These are phyloP conservation scores for Onygena corvina DNA, from an alignment of 2,329 filamentous ascomycete genomes.

Conservation along the genomic window DNA sequence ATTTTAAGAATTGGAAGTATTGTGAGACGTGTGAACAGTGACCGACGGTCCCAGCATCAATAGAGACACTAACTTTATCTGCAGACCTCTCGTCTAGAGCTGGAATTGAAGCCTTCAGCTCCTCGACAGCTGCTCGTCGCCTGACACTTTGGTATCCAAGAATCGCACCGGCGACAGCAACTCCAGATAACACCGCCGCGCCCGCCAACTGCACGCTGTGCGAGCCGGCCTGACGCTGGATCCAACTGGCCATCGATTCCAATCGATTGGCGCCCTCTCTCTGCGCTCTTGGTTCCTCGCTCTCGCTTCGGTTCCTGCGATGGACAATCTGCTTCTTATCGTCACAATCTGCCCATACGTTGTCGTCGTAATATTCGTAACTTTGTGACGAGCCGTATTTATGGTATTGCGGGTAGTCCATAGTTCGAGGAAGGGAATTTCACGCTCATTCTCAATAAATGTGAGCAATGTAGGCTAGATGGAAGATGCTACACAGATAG, in stretches of 20 bases:
- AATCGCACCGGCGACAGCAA: slow-evolving; percentile 40
- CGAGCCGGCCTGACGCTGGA: slow-evolving; percentile 33
- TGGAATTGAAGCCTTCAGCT: slow-evolving; percentile 52
- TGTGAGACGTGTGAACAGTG: background rate
- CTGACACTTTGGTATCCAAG: slow-evolving; percentile 46
- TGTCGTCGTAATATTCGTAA: slow-evolving; percentile 7
- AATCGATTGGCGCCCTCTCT: background rate
- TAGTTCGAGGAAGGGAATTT: background rate
- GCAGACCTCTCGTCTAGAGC: slow-evolving; percentile 39
- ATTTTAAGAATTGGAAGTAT: background rate
- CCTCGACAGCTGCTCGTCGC: slow-evolving; percentile 43
- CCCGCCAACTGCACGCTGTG: slow-evolving; percentile 33
- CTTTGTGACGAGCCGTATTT: slow-evolving; percentile 3
- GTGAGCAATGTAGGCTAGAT: background rate
- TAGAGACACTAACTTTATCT: slow-evolving; percentile 32
- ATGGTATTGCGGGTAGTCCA: slow-evolving; percentile 3
- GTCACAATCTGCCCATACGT: slow-evolving; percentile 3
- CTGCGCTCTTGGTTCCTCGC: background rate
- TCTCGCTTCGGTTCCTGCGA: background rate
- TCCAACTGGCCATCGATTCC: slow-evolving; percentile 33
- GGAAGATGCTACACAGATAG: background rate
- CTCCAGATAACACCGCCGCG: slow-evolving; percentile 34
- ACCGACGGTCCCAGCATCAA: background rate
- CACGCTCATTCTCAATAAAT: background rate
- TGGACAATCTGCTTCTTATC: slow-evolving; percentile 5